Evolutionary conservation across 2,329 filamentous ascomycete genomes (phyloP), one percentile per base, ranked within the genome.

Genomic region (Simplicillium aogashimaense): DNA sequence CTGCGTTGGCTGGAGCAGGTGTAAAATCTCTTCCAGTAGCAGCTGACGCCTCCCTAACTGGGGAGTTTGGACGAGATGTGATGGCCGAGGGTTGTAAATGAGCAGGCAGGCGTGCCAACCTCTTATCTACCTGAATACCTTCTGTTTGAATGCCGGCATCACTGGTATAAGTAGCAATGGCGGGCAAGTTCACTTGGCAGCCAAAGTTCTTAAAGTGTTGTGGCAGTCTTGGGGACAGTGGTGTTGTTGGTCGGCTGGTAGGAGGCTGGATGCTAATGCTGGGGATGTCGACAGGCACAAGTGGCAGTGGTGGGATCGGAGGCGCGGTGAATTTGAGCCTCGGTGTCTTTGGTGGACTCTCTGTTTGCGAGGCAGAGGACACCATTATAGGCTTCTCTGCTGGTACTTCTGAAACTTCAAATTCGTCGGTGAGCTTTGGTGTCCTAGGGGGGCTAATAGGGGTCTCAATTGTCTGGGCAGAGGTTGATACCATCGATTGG

Each of bases 191-290:
- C n/a, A 88, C 87, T 60, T 98, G 92, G 52, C 83, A 90, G 14
- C 79, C 81, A 47, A 83, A 79, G 59, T 87, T 87, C 58, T 88
- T 95, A 45, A 78, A 78, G 42, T 89, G 80, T 40, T 88, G 88
- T 25, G 94, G 80, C 40, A 94, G 75, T 6, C 80, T 72, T 38
- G 82, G 80, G 48, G 82, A 77, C 36, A 74, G 76, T 2, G 87
- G 87, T 2, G 87, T 88, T 4, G 81, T 70, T n/a, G 90, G 88
- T 36, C 84, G 77, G 41, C 87, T 94, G 3, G 74, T 78, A 1
- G 92, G 90, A 28, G 92, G 92, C 50, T 94, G 85, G 38, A 98
- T 86, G 41, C 86, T 84, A 55, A 98, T 98, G 51, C 81, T 85
- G 1, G 90, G 90, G 45, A 95, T 83, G 4, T 70, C 54, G 43